These are phyloP conservation scores for Leishmania tropica DNA, from an alignment of 208 protist genomes.

Conservation along the genomic window DNA sequence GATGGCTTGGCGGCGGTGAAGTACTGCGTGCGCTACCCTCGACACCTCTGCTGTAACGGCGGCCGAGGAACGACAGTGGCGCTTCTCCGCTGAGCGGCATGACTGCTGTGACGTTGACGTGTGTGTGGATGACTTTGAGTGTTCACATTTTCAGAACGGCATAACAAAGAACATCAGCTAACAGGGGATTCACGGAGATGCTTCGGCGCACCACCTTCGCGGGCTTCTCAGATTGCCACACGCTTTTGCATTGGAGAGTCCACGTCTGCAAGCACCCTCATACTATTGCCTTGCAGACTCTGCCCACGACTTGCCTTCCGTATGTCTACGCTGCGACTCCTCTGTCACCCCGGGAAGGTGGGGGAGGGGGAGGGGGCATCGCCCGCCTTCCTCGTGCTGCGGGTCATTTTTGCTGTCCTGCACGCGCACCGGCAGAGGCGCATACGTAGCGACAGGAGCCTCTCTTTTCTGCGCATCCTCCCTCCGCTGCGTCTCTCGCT, in stretches of 20 bases:
- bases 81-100: neutral
- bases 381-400: too few relatives aligned
- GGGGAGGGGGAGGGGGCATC: neutral
- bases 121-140: neutral
- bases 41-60: constrained; percentile 18
- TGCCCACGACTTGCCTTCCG: neutral
- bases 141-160: neutral
- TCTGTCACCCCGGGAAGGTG: neutral
- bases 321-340: neutral
- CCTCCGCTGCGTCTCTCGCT: neutral
- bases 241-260: neutral
- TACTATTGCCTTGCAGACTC: neutral
- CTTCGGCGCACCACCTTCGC: too few relatives aligned
- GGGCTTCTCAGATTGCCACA: neutral
- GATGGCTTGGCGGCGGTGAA: constrained; percentile 22
- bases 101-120: neutral
- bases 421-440: neutral
- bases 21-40: constrained; percentile 29
- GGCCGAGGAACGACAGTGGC: constrained; percentile 22
- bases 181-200: neutral
- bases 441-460: neutral
- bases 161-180: too few relatives aligned
- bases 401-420: neutral
- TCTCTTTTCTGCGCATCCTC: neutral
- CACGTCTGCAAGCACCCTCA: neutral